Conservation (phyloP, 1,284 basidiomycete genomes). For the Ganoderma resinaceum region DNA sequence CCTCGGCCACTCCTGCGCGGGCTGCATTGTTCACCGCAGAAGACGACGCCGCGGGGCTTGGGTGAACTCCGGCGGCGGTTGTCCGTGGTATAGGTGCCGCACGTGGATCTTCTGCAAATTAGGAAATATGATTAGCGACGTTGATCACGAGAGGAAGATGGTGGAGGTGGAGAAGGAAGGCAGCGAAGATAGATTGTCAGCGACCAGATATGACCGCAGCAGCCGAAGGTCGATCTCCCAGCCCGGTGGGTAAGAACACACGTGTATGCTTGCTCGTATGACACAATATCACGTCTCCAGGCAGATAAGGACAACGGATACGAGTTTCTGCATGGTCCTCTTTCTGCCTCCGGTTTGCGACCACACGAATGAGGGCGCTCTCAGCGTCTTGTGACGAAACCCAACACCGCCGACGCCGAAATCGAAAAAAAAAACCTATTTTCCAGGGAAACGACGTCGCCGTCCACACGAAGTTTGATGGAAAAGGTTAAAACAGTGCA, state of each 20-base stretch:
- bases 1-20: constrained; percentile 1
- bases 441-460: neutral
- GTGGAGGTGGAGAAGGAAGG: neutral
- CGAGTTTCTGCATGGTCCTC: neutral
- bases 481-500: neutral
- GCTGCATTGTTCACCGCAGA: constrained; percentile 11
- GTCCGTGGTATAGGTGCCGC: constrained; percentile 18
- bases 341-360: neutral
- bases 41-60: constrained; percentile 21
- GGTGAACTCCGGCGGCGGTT: constrained; percentile 24
- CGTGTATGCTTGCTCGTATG: neutral
- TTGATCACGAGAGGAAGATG: neutral
- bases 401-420: neutral
- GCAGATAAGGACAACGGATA: neutral
- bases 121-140: constrained; percentile 14
- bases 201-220: neutral
- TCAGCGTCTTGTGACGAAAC: neutral
- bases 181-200: neutral
- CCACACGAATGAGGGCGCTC: neutral
- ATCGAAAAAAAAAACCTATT: neutral
- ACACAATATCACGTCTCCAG: neutral
- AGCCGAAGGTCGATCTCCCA: neutral
- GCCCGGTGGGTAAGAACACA: neutral
- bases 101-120: constrained; percentile 17
- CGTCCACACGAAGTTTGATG: neutral